Conservation (phyloP, 75 land plant genomes). For the Chamaecyparis obtusa region DNA sequence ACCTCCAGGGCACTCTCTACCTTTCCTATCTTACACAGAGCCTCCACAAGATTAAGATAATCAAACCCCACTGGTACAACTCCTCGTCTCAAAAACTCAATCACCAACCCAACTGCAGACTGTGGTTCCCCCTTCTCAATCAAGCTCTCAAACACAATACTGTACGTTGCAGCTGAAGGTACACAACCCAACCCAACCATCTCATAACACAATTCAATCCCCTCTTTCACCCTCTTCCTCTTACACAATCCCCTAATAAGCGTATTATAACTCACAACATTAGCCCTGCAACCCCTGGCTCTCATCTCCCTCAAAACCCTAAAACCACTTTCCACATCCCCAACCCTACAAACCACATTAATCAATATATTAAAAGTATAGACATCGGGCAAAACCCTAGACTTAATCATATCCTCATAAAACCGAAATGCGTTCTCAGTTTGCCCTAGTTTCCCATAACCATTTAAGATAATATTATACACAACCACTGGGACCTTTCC, state of each 20-base stretch:
- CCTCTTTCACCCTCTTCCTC: conserved; percentile 50
- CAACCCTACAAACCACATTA: conserved; percentile 38
- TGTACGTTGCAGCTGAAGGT: conserved; percentile 60
- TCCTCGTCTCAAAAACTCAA: conserved; percentile 41
- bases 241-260: conserved; percentile 53
- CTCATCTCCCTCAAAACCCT: conserved; percentile 55
- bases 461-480: conserved; percentile 51
- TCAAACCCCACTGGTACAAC: conserved; percentile 54
- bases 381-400: conserved; percentile 53
- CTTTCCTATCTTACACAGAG: conserved; percentile 34
- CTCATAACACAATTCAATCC: conserved; percentile 61
- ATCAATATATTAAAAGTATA: conserved; percentile 68
- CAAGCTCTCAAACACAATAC: conserved; percentile 52
- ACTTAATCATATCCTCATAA: conserved; percentile 35
- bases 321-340: conserved; percentile 35
- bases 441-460: conserved; percentile 26
- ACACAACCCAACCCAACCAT: conserved; percentile 61
- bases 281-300: conserved; percentile 40
- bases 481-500: conserved; percentile 40
- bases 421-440: conserved; percentile 23
- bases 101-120: conserved; percentile 48
- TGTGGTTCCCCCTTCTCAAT: conserved; percentile 36
- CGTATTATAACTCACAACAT: conserved; percentile 60
- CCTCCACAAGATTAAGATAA: conserved; percentile 46
- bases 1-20: conserved; percentile 42